A percentile compares a stretch with the other conserved stretches of the same genome.
These are phyloP conservation scores for Bipolaris gigantea DNA, from an alignment of 2,329 filamentous ascomycete species.

Conservation along the genomic window DNA sequence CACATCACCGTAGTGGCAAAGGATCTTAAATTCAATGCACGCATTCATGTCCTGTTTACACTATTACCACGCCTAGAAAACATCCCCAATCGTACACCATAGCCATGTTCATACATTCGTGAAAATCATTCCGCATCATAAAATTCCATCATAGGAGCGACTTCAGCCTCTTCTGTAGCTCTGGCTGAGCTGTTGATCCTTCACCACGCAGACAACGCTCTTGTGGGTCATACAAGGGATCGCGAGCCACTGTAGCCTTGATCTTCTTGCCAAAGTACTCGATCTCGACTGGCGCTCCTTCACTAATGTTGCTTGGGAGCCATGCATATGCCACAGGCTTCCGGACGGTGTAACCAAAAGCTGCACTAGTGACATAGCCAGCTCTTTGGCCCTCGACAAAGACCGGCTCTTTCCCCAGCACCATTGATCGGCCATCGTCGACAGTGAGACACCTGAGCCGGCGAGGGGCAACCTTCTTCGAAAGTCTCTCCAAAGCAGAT, in stretches of 20 bases:
- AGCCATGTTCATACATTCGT: constrained; percentile 15
- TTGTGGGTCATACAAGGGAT: constrained; percentile 54
- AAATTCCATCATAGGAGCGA: constrained; percentile 21
- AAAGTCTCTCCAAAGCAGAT: constrained; percentile 50
- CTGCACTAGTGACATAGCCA: constrained; percentile 64
- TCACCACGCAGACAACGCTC: constrained; percentile 42
- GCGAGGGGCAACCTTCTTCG: constrained; percentile 41
- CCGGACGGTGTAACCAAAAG: constrained; percentile 61
- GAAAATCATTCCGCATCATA: constrained; percentile 15
- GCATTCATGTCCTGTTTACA: background rate
- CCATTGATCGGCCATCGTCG: constrained; percentile 59
- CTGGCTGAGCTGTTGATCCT: constrained; percentile 18
- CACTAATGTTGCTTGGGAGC: constrained; percentile 52
- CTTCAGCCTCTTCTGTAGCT: constrained; percentile 27
- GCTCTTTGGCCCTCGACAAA: constrained; percentile 51
- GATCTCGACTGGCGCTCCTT: constrained; percentile 59
- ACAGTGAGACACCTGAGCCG: constrained; percentile 56
- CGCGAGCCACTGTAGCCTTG: constrained; percentile 56
- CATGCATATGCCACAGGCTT: constrained; percentile 64
- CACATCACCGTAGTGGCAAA: background rate
- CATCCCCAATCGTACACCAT: constrained; percentile 2
- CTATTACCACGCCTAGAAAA: background rate
- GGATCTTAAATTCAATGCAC: background rate
- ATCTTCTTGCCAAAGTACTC: constrained; percentile 63
- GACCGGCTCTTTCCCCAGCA: constrained; percentile 65